Evolutionary conservation across 495 filamentous ascomycete genomes (phyloP).

Genomic region (Arthonia radiata): DNA sequence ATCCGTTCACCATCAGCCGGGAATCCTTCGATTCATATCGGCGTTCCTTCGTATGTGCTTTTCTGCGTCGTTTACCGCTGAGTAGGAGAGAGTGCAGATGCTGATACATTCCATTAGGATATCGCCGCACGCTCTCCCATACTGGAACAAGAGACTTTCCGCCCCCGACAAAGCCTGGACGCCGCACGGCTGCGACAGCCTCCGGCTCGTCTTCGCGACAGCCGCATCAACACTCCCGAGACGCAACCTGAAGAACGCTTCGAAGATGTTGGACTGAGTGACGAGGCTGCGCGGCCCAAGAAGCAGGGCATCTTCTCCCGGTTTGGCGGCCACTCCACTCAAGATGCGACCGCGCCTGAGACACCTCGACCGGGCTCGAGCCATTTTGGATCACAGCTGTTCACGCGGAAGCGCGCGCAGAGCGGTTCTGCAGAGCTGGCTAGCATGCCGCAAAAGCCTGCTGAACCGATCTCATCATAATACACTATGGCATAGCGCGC

Average conservation of each 20-base stretch:
- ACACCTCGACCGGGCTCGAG: constrained; percentile 16
- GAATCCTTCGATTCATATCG: constrained; percentile 97
- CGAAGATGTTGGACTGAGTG: constrained; percentile 75
- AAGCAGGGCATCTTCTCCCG: constrained; percentile 67
- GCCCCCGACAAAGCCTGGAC: constrained; percentile 57
- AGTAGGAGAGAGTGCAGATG: too few species aligned
- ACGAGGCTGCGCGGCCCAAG: constrained; percentile 33
- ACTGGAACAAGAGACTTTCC: constrained; percentile 16
- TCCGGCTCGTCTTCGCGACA: neutral
- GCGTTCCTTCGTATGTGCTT: constrained; percentile 65
- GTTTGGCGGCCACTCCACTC: constrained; percentile 34
- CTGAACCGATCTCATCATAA: too few species aligned
- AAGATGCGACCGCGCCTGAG: neutral
- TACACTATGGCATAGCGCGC: too few species aligned
- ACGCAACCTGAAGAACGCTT: constrained; percentile 43
- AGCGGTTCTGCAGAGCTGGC: constrained; percentile 48
- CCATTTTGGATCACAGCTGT: constrained; percentile 36
- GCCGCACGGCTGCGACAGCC: constrained; percentile 34
- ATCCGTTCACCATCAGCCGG: constrained; percentile 88
- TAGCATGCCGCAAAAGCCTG: too few species aligned
- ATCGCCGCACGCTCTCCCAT: constrained; percentile 77
- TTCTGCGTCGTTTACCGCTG: constrained; percentile 2
- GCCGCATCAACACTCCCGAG: constrained; percentile 1
- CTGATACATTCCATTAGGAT: constrained; percentile 41
- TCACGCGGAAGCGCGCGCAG: constrained; percentile 47